phyloP scores from a whole-genome alignment of 1,284 basidiomycete species.

The Austroboletus olivaceoglutinosus region DNA sequence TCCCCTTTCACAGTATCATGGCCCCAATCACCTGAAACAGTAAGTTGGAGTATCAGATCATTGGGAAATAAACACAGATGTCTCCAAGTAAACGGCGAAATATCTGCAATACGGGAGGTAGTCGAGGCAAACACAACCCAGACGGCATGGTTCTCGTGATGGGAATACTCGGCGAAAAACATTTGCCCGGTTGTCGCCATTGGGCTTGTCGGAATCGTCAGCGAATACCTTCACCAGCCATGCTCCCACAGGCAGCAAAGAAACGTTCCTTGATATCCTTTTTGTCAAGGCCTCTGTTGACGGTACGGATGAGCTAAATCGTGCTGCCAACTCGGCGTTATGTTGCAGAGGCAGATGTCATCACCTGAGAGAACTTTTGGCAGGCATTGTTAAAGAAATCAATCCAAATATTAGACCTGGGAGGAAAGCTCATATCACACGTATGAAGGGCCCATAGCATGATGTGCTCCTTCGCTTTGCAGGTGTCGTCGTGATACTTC shows the following conservation, averaged over 20 bases:
- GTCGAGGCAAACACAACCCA: slow-evolving; percentile 16
- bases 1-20: background rate
- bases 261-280: background rate
- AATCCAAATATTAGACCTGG: background rate
- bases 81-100: background rate
- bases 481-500: too few relatives aligned
- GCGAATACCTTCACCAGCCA: background rate
- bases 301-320: background rate
- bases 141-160: background rate
- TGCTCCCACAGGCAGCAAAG: background rate
- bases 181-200: background rate
- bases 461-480: too few relatives aligned
- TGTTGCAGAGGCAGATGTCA: background rate
- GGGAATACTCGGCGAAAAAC: slow-evolving; percentile 2
- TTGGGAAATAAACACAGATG: too few relatives aligned
- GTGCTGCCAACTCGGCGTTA: background rate
- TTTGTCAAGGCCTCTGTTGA: background rate
- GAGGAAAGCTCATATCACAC: background rate
- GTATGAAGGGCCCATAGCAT: too few relatives aligned
- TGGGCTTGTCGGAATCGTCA: background rate
- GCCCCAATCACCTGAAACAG: background rate
- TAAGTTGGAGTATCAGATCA: too few relatives aligned
- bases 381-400: background rate
- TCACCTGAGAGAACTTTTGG: slow-evolving; percentile 1
- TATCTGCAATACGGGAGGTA: slow-evolving; percentile 4